A percentile compares a stretch with the other conserved stretches of the same genome.
Conservation (phyloP, 1,284 basidiomycete genomes). For the Stereum hirsutum region DNA sequence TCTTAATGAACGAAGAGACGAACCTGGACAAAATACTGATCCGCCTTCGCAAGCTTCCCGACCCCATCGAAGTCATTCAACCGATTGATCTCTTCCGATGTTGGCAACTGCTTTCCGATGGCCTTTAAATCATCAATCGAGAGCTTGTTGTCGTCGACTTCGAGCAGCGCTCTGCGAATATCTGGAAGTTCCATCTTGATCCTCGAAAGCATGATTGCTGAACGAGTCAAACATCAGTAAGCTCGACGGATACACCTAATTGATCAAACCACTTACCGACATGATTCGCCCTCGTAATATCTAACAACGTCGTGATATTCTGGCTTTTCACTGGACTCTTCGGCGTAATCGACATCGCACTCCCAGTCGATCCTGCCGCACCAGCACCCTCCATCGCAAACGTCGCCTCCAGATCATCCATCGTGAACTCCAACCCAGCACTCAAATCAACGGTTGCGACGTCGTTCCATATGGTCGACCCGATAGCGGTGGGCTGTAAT, state of each 20-base stretch:
- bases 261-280: slow-evolving; percentile 40
- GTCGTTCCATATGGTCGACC: slow-evolving; percentile 69
- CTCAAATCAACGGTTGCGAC: slow-evolving; percentile 24
- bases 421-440: slow-evolving; percentile 29
- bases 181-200: slow-evolving; percentile 58
- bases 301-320: slow-evolving; percentile 61
- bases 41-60: slow-evolving; percentile 69
- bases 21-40: slow-evolving; percentile 78
- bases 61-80: slow-evolving; percentile 63
- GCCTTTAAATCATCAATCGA: slow-evolving; percentile 66
- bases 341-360: slow-evolving; percentile 17
- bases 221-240: slow-evolving; percentile 7
- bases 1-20: too few relatives aligned
- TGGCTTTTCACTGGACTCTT: slow-evolving; percentile 38
- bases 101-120: slow-evolving; percentile 68
- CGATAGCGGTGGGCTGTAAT: slow-evolving; percentile 33
- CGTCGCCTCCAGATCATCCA: slow-evolving; percentile 67
- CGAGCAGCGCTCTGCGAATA: slow-evolving; percentile 61
- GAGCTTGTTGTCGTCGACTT: slow-evolving; percentile 58
- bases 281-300: slow-evolving; percentile 80
- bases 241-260: background rate
- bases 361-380: slow-evolving; percentile 32
- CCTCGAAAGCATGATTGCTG: slow-evolving; percentile 75
- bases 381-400: slow-evolving; percentile 55
- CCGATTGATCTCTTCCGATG: slow-evolving; percentile 63